Base-by-base conservation (phyloP, 2,329 filamentous ascomycete species). In the Pseudopyrenochaeta lycopersici region DNA sequence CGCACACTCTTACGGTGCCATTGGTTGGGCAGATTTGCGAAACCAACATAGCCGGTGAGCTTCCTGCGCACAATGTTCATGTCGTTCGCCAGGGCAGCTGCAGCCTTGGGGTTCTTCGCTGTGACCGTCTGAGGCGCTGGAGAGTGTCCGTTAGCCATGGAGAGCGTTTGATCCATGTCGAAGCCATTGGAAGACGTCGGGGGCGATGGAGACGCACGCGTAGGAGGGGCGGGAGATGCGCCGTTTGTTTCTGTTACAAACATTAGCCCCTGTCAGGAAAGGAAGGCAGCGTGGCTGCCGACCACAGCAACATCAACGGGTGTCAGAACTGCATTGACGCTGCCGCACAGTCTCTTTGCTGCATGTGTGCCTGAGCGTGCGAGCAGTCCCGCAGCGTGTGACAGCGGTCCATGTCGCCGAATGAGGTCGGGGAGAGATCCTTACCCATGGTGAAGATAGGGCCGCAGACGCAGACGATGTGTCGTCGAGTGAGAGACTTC, bases 1-100 rank as follows among this genome's bases (percentile, higher is more conserved):
- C 95, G 92, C 73, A 99, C 95, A 87, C 93, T 97, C 90, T 99
- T 99, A 80, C 95, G 94, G 85, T 99, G 95, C 95, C 95, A 99
- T 82, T 99, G 95, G 83, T 99, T 99, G 63, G 95, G 95, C 76
- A 99, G 82, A 79, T 99, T 99, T 78, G 95, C 95, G 75, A 99
- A 99, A 65, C 95, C 95, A 73, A 99, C 95, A 73, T 98, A 99
- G 75, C 95, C 95, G 45, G 95, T 98, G 76, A 99, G 84, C 85
- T 99, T 99, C 80, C 95, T 88, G 80, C 95, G 91, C 71, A 99
- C 94, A 77, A 99, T 96, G 84, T 99, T 98, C 84, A 89, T 89
- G 66, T 84, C 75, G 64, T 76, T 76, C 46, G 79, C 77, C 64
- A 80, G 73, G 67, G 80, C 72, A 49, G 81, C 77, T 56, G 81